Evolutionary conservation across 1,284 basidiomycete genomes (phyloP), one percentile per base, ranked within the genome.

Genomic region (Moesziomyces antarcticus): DNA sequence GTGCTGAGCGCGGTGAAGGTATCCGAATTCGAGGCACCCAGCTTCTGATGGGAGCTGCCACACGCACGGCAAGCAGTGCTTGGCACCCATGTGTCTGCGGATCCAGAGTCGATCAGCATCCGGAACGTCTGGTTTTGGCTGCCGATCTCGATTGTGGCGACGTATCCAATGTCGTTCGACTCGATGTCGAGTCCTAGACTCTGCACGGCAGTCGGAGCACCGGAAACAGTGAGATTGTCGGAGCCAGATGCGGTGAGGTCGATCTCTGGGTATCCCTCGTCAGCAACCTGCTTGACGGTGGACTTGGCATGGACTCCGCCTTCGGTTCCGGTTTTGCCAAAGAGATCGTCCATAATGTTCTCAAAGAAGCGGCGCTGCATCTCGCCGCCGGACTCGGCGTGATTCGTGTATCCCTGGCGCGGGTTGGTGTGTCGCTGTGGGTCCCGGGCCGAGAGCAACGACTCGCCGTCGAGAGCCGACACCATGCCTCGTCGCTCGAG

Each of bases 31-130:
- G 87, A 78, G 1, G 87, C 10, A 20, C 92, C 91, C 40, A 94
- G 88, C 85, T 90, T 89, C 10, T 86, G 86, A 82, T 94, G 92
- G 14, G 57, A 59, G 14, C 52, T 50, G 1, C 71, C 66, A 33
- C 81, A 82, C 6, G 56, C 55, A 3, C 37, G 44, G 52, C 82
- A 83, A 8, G 61, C 33, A 10, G 72, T 64, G 56, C 66, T 66
- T 0, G 78, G 69, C 8, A 82, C 73, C 92, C 93, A 95, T 42
- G 92, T 87, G 83, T 95, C 93, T 16, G 92, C 90, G 9, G 90
- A 92, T 35, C 93, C 93, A 25, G 91, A 91, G 85, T 95, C 93
- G 56, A 83, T 73, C 51, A 94, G 87, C 78, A 95, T 84, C 35
- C 87, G 86, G 85, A 92, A 94, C 75, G 89, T 85, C 44, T 84